These are phyloP conservation scores for Suillus subluteus DNA, from an alignment of 768 basidiomycete species.

Conservation along the genomic window DNA sequence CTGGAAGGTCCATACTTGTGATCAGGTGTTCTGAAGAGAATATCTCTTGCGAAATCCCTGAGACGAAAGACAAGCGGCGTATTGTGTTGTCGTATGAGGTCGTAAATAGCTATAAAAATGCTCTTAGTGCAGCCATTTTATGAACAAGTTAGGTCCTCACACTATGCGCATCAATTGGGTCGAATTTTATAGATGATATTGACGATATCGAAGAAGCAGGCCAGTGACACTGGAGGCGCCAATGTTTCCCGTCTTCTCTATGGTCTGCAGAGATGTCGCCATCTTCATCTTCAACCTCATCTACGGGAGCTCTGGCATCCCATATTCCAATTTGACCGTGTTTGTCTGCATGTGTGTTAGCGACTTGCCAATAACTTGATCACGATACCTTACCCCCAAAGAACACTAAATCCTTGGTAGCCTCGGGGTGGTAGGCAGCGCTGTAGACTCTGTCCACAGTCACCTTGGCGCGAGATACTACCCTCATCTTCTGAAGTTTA, in stretches of 20 bases:
- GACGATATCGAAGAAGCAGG: constrained; percentile 80
- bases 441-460: constrained; percentile 76
- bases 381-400: constrained; percentile 63
- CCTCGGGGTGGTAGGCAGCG: constrained; percentile 80
- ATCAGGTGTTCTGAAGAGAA: constrained; percentile 66
- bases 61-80: constrained; percentile 71
- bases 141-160: constrained; percentile 41
- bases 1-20: constrained; percentile 69
- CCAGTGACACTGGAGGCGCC: constrained; percentile 84
- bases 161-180: constrained; percentile 74
- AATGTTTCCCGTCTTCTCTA: constrained; percentile 72
- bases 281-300: constrained; percentile 71
- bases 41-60: constrained; percentile 72
- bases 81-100: constrained; percentile 83
- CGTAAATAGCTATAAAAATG: constrained; percentile 63
- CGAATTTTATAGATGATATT: constrained; percentile 76
- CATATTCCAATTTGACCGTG: constrained; percentile 84
- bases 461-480: constrained; percentile 82
- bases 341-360: constrained; percentile 57
- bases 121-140: constrained; percentile 1
- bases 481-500: constrained; percentile 56
- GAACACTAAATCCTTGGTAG: constrained; percentile 81
- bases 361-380: neutral
- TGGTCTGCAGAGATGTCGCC: constrained; percentile 46
- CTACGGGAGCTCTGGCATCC: constrained; percentile 75